phyloP scores from a whole-genome alignment of 2,329 filamentous ascomycete species.

The Talaromyces rugulosus region DNA sequence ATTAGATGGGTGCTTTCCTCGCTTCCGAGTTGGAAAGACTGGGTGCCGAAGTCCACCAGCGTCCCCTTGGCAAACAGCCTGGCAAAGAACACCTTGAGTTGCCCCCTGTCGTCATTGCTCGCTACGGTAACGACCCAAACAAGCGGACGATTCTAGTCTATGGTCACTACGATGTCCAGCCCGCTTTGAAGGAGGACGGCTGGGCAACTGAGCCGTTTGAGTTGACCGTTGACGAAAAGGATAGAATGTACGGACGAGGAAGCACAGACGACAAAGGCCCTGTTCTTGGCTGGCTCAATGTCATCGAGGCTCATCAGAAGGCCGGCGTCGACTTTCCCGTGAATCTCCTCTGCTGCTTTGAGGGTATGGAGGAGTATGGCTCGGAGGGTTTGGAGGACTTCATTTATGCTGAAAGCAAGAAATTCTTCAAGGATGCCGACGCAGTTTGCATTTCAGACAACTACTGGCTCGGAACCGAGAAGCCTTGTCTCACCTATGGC shows the following conservation, averaged over 20 bases:
- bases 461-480: conserved; percentile 99
- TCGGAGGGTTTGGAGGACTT: conserved; percentile 95
- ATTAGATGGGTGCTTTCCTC: conserved; percentile 84
- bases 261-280: conserved; percentile 98
- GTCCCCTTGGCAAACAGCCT: conserved; percentile 85
- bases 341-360: conserved; percentile 98
- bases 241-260: conserved; percentile 92
- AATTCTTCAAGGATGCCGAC: conserved; percentile 92
- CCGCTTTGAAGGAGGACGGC: conserved; percentile 85
- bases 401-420: conserved; percentile 84
- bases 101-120: conserved; percentile 84
- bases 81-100: conserved; percentile 86
- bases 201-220: conserved; percentile 95
- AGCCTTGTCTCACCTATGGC: conserved; percentile 95
- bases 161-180: conserved; percentile 98
- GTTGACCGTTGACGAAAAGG: conserved; percentile 81
- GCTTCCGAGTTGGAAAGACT: conserved; percentile 75
- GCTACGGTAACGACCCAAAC: conserved; percentile 86
- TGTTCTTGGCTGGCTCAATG: conserved; percentile 94
- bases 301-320: conserved; percentile 96
- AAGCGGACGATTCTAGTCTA: conserved; percentile 97
- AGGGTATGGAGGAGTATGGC: conserved; percentile 99
- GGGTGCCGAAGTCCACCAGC: conserved; percentile 81
- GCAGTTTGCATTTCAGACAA: conserved; percentile 99
- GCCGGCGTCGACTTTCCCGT: conserved; percentile 92